phyloP scores from a whole-genome alignment of 768 basidiomycete genomes.

The Boletus barrowsii region DNA sequence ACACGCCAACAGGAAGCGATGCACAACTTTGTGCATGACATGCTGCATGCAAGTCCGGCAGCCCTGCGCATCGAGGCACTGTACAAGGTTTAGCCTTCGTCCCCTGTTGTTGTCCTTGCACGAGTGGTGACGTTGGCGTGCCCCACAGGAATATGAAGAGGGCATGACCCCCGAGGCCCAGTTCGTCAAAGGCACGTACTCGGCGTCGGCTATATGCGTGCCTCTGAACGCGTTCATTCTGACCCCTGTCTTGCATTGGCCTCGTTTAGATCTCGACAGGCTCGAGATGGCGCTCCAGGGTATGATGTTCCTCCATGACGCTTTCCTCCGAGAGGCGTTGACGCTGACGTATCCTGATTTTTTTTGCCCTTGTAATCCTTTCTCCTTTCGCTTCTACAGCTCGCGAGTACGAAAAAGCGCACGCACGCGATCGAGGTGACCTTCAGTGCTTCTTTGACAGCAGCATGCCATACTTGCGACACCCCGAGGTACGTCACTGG shows the following conservation, averaged over 20 bases:
- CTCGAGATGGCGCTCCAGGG: slow-evolving; percentile 90
- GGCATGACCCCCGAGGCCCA: slow-evolving; percentile 68
- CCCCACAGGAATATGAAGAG: slow-evolving; percentile 78
- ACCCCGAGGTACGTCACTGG: slow-evolving; percentile 74
- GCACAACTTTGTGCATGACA: slow-evolving; percentile 83
- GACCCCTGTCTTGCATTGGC: background rate
- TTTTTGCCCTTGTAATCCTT: too few species aligned
- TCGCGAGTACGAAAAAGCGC: slow-evolving; percentile 65
- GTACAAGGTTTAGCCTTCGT: slow-evolving; percentile 49
- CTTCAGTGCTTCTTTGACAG: slow-evolving; percentile 80
- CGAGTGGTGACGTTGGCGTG: background rate
- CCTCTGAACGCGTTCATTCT: background rate
- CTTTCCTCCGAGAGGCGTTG: background rate
- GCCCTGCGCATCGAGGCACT: slow-evolving; percentile 65
- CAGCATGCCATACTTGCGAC: slow-evolving; percentile 68
- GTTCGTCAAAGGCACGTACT: slow-evolving; percentile 76
- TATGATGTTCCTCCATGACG: slow-evolving; percentile 14
- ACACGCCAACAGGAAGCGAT: slow-evolving; percentile 66
- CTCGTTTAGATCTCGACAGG: slow-evolving; percentile 66
- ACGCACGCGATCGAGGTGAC: slow-evolving; percentile 37
- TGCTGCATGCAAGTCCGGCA: slow-evolving; percentile 75
- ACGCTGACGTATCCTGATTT: background rate
- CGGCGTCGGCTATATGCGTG: background rate
- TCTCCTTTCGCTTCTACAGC: slow-evolving; percentile 41
- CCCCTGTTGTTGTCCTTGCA: too few species aligned